Evolutionary conservation across 2,329 filamentous ascomycete genomes (phyloP).

Genomic region (Teratosphaeriaceae sp.): DNA sequence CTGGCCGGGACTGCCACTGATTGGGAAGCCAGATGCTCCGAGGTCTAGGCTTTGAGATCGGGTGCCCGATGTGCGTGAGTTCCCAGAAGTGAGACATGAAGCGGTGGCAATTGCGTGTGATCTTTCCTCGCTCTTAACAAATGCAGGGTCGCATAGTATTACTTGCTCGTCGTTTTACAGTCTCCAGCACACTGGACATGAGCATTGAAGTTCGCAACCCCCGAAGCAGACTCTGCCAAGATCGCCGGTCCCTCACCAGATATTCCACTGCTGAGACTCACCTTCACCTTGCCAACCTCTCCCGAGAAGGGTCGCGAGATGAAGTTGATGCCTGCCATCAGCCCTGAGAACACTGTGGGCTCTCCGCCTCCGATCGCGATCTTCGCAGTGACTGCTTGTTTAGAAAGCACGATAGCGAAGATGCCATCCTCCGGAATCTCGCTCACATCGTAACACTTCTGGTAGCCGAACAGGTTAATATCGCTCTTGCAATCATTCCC

Average conservation of each 20-base stretch:
- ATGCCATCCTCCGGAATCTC: conserved; percentile 39
- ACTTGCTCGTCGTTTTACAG: no score
- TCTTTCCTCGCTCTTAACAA: no score
- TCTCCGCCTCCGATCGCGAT: conserved; percentile 32
- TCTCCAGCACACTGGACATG: conserved; percentile 16
- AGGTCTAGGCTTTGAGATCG: no score
- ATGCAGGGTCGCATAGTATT: no score
- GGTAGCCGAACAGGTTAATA: conserved; percentile 28
- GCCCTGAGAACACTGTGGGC: conserved; percentile 16
- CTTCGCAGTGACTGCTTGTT: conserved; percentile 26
- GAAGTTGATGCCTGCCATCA: conserved; percentile 16
- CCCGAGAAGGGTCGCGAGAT: conserved; percentile 30
- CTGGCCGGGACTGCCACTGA: no score
- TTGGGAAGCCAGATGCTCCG: no score
- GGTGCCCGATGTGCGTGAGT: no score
- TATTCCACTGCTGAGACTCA: conserved; percentile 30
- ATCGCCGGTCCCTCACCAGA: conserved; percentile 29
- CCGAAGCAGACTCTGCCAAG: conserved; percentile 16
- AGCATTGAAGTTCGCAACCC: conserved; percentile 20
- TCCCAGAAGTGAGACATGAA: no score
- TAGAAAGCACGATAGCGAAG: conserved; percentile 36
- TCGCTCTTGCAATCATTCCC: conserved; percentile 16
- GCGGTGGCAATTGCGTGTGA: no score
- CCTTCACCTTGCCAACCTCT: conserved; percentile 35
- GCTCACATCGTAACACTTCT: conserved; percentile 16